These are phyloP conservation scores for Aspergillus persii DNA, from an alignment of 2,329 filamentous ascomycete genomes.

Conservation along the genomic window DNA sequence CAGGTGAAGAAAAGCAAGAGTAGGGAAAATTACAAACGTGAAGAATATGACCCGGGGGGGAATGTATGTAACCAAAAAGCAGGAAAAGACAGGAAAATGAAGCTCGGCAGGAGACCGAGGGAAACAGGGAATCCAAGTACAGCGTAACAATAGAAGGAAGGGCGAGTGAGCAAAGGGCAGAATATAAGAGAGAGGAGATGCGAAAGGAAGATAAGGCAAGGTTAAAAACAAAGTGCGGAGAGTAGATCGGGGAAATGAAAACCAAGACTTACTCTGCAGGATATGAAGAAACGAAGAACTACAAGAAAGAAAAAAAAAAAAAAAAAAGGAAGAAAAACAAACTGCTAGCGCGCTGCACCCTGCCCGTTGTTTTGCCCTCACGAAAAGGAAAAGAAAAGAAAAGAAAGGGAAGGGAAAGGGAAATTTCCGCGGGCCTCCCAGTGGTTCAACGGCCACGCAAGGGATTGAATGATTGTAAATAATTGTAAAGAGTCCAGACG, in stretches of 20 bases:
- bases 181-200: constrained; percentile 5
- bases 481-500: background rate
- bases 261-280: constrained; percentile 14
- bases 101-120: background rate
- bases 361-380: constrained; percentile 20
- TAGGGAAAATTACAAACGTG: background rate
- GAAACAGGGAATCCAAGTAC: constrained; percentile 1
- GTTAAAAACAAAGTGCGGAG: background rate
- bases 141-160: constrained; percentile 2
- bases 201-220: background rate
- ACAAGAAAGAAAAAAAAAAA: constrained; percentile 3
- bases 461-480: constrained; percentile 13
- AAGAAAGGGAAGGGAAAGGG: constrained; percentile 1
- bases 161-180: constrained; percentile 5
- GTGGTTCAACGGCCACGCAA: constrained; percentile 16
- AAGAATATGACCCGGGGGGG: background rate
- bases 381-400: constrained; percentile 10
- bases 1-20: background rate
- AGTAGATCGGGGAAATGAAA: constrained; percentile 1
- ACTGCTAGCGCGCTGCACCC: constrained; percentile 23
- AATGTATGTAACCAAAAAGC: background rate
- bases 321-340: constrained; percentile 17
- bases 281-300: constrained; percentile 8
- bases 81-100: background rate
- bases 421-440: constrained; percentile 18